Base-by-base conservation (phyloP, 305 asterid species). In the Plantago coronopus region DNA sequence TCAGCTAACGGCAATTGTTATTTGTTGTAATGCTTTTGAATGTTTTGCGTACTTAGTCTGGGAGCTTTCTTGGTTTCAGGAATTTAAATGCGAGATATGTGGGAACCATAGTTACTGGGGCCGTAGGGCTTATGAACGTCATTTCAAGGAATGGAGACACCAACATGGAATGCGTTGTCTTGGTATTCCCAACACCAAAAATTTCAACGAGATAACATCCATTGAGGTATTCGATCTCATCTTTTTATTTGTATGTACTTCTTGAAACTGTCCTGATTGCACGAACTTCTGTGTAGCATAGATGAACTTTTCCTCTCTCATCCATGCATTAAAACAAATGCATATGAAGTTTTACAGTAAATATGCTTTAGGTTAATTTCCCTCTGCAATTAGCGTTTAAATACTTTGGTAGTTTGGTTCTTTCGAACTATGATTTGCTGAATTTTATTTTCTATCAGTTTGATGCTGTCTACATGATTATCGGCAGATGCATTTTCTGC, bases 91-190 rank as follows among this genome's bases (percentile, higher is more conserved):
- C 67, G 97, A 94, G 83, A 94, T 94, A 38, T 88, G 99, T 61
- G 99, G 99, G 66, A 90, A 94, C 78, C 88, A 90, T 63, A 94
- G 99, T 78, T 90, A 94, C 63, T 90, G 99, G 97, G 96, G 97
- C 31, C 95, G 99, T 64, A 81, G 99, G 81, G 99, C 97, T 59
- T 94, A 90, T 40, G 99, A 94, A 75, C 86, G 99, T 70, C 99
- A 94, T 75, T 94, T 94, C 78, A 94, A 94, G 84, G 97, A 94
- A 75, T 90, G 87, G 89, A 82, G 96, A 50, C 99, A 57, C 29
- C 48, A 34, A 34, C 20, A 34, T 57, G 47, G 48, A 21, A 57
- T 57, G 62, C 48, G 62, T 2, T 57, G 62, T 38, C 62, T 57
- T 13, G 62, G 62, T 21, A 57, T 57, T 57, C 62, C 48, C 38